A percentile compares a stretch with the other conserved stretches of the same genome.
These are phyloP conservation scores for Rhizopogon rudus DNA, from an alignment of 768 basidiomycete species.

Conservation along the genomic window DNA sequence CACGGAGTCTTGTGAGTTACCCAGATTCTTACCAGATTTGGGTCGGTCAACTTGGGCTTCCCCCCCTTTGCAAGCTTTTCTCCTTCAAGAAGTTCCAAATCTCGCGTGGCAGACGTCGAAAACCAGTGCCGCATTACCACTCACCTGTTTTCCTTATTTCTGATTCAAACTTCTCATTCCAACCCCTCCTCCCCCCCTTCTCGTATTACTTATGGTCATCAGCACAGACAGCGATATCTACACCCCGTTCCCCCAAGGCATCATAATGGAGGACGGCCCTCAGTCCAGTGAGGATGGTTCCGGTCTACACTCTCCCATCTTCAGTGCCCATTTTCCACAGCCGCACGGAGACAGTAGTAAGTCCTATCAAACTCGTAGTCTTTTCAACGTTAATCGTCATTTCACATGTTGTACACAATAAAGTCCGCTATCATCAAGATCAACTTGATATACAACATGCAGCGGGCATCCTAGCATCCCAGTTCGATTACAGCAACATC, in stretches of 20 bases:
- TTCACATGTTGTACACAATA: constrained; percentile 43
- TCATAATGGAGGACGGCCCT: constrained; percentile 57
- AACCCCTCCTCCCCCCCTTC: constrained; percentile 12
- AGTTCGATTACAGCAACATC: constrained; percentile 45
- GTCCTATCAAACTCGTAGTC: constrained; percentile 46
- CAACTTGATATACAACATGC: constrained; percentile 43
- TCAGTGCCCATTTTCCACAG: constrained; percentile 43
- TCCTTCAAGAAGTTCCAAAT: constrained; percentile 16
- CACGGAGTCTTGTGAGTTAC: constrained; percentile 22
- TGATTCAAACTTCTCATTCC: constrained; percentile 12
- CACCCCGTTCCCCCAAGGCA: constrained; percentile 47
- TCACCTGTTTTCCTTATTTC: constrained; percentile 19
- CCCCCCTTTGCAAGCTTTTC: constrained; percentile 27
- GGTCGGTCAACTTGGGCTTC: background rate
- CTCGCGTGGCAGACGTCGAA: constrained; percentile 43
- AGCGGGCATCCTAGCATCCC: constrained; percentile 42
- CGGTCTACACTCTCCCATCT: constrained; percentile 69
- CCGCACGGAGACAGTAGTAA: constrained; percentile 44
- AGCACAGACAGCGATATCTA: constrained; percentile 51
- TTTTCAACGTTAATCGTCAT: constrained; percentile 30
- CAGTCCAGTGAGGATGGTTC: constrained; percentile 76
- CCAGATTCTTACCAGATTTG: background rate
- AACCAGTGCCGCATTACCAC: constrained; percentile 20
- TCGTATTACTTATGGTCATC: constrained; percentile 46
- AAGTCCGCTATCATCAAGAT: constrained; percentile 64